Percentiles rank a stretch among this genome's conserved stretches.
Evolutionary conservation across 352 stramenopile genomes (phyloP).

Genomic region (Phytophthora lateralis): DNA sequence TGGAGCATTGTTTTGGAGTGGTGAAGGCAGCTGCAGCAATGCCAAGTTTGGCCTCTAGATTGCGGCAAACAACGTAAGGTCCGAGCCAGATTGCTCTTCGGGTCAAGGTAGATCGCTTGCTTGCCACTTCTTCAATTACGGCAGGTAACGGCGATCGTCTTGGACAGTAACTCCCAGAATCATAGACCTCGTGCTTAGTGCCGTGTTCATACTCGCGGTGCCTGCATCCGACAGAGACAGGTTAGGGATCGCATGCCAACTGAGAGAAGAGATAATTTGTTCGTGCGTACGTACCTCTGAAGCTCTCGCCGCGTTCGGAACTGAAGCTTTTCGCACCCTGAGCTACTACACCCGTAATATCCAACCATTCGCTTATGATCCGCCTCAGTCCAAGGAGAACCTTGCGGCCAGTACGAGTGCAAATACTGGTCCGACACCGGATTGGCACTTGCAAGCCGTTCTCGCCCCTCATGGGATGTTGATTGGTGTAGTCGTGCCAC

Average conservation of each 20-base stretch:
- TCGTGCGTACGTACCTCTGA: constrained; percentile 31
- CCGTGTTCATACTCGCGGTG: constrained; percentile 29
- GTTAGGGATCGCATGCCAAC: neutral
- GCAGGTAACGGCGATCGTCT: neutral
- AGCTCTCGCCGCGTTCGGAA: constrained; percentile 56
- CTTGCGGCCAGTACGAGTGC: constrained; percentile 60
- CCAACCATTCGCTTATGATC: constrained; percentile 41
- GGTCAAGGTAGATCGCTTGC: constrained; percentile 2
- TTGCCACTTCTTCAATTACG: constrained; percentile 4
- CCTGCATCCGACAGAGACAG: constrained; percentile 8
- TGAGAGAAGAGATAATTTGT: neutral
- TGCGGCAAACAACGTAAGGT: constrained; percentile 40
- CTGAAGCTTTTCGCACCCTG: constrained; percentile 39
- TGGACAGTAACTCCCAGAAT: constrained; percentile 4
- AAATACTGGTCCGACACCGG: constrained; percentile 61
- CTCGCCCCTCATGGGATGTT: constrained; percentile 41
- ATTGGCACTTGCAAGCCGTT: constrained; percentile 42
- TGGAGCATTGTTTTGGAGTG: constrained; percentile 16
- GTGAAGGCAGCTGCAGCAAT: constrained; percentile 17
- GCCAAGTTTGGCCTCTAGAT: constrained; percentile 43
- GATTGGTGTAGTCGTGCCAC: constrained; percentile 55
- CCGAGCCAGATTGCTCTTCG: constrained; percentile 52
- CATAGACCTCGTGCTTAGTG: constrained; percentile 7
- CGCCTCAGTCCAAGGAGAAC: constrained; percentile 50
- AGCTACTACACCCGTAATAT: constrained; percentile 48